Conservation (phyloP, 352 stramenopile species). For the Phytophthora crassamura region DNA sequence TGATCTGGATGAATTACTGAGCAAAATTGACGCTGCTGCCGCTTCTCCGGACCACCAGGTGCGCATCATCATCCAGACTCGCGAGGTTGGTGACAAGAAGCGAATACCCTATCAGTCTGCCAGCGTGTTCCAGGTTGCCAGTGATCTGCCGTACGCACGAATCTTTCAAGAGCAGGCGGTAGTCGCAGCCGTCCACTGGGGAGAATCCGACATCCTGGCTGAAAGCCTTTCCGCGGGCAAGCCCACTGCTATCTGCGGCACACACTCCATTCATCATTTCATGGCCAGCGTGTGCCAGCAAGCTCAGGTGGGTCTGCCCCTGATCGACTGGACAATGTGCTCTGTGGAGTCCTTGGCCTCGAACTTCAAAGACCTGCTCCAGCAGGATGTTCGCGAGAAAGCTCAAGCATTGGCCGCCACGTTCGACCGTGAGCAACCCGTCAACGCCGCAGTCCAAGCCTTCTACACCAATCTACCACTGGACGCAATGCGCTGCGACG, state of each 20-base stretch:
- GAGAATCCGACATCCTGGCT: constrained; percentile 73
- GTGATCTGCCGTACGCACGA: constrained; percentile 69
- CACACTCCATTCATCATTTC: constrained; percentile 90
- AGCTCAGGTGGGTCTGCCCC: constrained; percentile 67
- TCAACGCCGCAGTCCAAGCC: constrained; percentile 60
- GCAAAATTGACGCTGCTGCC: constrained; percentile 43
- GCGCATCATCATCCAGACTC: constrained; percentile 63
- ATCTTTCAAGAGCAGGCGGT: constrained; percentile 76
- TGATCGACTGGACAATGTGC: constrained; percentile 66
- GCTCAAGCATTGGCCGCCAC: constrained; percentile 46
- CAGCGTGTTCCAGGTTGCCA: constrained; percentile 37
- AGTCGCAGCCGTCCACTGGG: constrained; percentile 76
- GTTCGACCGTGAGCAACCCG: constrained; percentile 67
- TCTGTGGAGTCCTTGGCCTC: constrained; percentile 59
- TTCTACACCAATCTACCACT: constrained; percentile 76
- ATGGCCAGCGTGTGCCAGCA: constrained; percentile 74
- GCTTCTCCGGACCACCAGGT: constrained; percentile 19
- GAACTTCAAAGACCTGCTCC: constrained; percentile 60
- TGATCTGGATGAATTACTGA: constrained; percentile 42
- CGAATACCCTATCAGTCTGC: constrained; percentile 17
- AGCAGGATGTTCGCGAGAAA: constrained; percentile 39
- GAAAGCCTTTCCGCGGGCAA: constrained; percentile 81
- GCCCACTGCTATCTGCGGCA: constrained; percentile 86
- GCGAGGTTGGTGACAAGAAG: constrained; percentile 26
- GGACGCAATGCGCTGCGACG: constrained; percentile 80